Evolutionary conservation across 441 rosid species (phyloP).

Genomic region (Adansonia madagascariensis): DNA sequence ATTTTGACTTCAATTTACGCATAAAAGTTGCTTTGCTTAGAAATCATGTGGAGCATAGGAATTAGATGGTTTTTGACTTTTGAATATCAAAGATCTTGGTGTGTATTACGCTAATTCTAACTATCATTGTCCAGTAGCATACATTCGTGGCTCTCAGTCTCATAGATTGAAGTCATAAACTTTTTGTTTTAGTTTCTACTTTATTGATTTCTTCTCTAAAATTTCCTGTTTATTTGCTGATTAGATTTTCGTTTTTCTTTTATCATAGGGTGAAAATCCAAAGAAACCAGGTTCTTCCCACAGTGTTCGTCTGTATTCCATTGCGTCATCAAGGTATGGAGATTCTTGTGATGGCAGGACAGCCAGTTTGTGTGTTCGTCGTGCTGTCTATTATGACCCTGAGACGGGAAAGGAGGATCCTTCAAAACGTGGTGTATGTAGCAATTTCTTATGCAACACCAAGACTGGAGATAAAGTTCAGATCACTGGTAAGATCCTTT

Average conservation of each 20-base stretch:
- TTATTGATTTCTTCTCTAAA: constrained; percentile 1
- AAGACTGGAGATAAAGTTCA: constrained; percentile 88
- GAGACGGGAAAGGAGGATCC: constrained; percentile 92
- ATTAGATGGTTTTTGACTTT: constrained; percentile 11
- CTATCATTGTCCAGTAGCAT: background rate
- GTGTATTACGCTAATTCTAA: background rate
- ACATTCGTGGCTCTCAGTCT: background rate
- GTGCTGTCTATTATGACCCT: constrained; percentile 90
- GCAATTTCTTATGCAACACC: constrained; percentile 87
- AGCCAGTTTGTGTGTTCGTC: constrained; percentile 92
- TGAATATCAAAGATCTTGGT: background rate
- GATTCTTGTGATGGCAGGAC: constrained; percentile 90
- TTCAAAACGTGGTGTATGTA: constrained; percentile 84
- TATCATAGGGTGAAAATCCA: constrained; percentile 91
- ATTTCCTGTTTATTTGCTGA: background rate
- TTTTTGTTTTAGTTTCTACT: background rate
- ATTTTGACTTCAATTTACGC: background rate
- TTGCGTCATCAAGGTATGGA: constrained; percentile 93
- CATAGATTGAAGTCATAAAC: background rate
- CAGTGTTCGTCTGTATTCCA: constrained; percentile 89
- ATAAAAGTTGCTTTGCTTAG: background rate
- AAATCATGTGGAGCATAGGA: constrained; percentile 11
- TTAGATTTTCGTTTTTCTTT: background rate
- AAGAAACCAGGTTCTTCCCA: constrained; percentile 89
- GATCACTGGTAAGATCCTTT: constrained; percentile 67